Evolutionary conservation across 176 grass and related monocot genomes (phyloP), one percentile per base, ranked within the genome.

Genomic region (Olyra latifolia): DNA sequence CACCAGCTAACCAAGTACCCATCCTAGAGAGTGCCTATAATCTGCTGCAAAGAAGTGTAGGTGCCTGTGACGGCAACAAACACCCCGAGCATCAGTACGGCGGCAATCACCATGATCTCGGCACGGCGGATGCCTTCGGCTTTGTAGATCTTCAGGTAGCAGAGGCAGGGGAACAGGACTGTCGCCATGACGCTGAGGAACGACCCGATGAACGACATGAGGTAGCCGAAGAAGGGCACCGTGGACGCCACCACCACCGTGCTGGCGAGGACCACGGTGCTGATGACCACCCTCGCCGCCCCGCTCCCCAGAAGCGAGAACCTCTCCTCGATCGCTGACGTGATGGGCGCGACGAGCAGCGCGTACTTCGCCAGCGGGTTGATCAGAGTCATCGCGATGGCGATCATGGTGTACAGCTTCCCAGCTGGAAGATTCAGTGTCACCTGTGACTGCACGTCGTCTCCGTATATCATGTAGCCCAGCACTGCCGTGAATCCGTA

Each of bases 61-160:
- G 79, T 90, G 48, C 88, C 88, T 5, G 78, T 62, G 39, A 83
- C 48, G 4, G 79, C 72, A 46, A 90, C 66, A 40, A 73, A 23
- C 52, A 81, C 48, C 23, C 88, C 88, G 7, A 83, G 48, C 29
- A 86, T 19, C 9, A 90, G 63, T 49, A 90, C 86, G n/a, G 48
- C 65, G 46, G 67, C 16, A 20, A 90, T 77, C 8, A 43, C 55
- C 42, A 73, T 64, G 19, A 82, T 30, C 47, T 90, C 88, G 7
- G 29, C 0, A n/a, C 66, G 66, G 53, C 13, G 15, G 29, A 58
- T 65, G 20, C 79, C 77, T 5, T 60, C 72, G 60, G 47, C 58
- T 74, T 27, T 82, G 64, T 79, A 90, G 48, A 90, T 86, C 66
- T 86, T 83, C 15, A 90, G 73, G 70, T 90, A 90, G 56, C 88